These are phyloP conservation scores for Plasmodium inui DNA, from an alignment of 169 alveolate species.

Conservation along the genomic window DNA sequence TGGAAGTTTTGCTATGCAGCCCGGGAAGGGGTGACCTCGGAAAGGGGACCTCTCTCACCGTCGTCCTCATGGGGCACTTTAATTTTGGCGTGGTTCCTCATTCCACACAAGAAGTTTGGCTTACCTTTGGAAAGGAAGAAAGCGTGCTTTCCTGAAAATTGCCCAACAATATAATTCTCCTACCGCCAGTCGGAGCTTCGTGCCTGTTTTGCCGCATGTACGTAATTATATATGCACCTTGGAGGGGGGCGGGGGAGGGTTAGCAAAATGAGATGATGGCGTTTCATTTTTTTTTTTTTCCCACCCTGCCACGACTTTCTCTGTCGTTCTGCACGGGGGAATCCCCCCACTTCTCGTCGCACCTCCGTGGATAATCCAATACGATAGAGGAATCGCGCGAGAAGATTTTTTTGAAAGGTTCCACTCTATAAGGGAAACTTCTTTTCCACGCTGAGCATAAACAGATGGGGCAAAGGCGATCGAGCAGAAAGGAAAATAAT, in stretches of 20 bases:
- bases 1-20: not conserved
- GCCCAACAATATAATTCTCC: not conserved
- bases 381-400: not conserved
- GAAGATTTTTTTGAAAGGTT: not conserved
- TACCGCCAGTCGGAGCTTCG: not conserved
- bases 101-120: not conserved
- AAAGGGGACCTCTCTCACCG: not conserved
- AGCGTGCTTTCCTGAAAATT: not conserved
- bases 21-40: not conserved
- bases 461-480: not conserved
- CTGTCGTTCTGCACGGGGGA: not conserved
- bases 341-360: not conserved
- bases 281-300: not conserved
- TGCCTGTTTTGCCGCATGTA: not conserved
- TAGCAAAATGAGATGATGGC: not conserved
- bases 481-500: not conserved
- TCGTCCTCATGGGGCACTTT: not conserved
- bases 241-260: not conserved
- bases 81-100: not conserved
- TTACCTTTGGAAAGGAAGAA: not conserved
- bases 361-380: not conserved
- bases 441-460: not conserved
- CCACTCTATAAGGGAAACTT: not conserved
- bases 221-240: not conserved
- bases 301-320: not conserved